Evolutionary conservation across 2,329 filamentous ascomycete species (phyloP).

Genomic region (Orbilia ellipsospora): DNA sequence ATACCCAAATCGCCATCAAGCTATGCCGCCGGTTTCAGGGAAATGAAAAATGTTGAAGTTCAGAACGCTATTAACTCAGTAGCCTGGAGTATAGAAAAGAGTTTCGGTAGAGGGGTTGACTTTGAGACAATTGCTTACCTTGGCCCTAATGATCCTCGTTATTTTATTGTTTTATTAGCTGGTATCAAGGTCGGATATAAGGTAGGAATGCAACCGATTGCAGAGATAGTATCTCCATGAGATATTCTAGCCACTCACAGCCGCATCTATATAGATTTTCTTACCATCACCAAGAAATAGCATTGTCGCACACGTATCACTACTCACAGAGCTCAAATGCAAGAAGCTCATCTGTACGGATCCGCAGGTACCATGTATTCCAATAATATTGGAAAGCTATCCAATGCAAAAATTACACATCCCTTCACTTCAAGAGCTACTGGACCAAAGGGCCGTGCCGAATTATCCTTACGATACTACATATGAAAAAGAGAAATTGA

Average conservation of each 20-base stretch:
- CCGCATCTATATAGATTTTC: background rate
- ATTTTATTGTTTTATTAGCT: slow-evolving; percentile 63
- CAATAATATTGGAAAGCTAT: slow-evolving; percentile 6
- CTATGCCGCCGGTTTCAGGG: slow-evolving; percentile 58
- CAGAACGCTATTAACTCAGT: slow-evolving; percentile 61
- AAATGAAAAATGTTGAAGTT: slow-evolving; percentile 59
- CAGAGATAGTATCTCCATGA: background rate
- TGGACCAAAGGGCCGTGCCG: background rate
- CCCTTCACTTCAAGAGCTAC: slow-evolving; percentile 10
- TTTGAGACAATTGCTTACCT: slow-evolving; percentile 62
- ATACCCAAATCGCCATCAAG: background rate
- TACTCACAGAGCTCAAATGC: background rate
- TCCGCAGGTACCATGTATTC: background rate
- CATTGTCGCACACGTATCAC: slow-evolving; percentile 1
- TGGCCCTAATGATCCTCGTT: slow-evolving; percentile 62
- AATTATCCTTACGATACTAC: slow-evolving; percentile 5
- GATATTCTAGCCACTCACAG: background rate
- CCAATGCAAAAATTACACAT: background rate
- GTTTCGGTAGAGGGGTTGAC: slow-evolving; percentile 58
- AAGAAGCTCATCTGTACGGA: slow-evolving; percentile 15
- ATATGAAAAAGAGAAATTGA: background rate
- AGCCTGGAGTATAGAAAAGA: slow-evolving; percentile 61
- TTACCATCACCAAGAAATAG: slow-evolving; percentile 14
- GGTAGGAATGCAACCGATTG: slow-evolving; percentile 44
- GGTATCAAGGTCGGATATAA: slow-evolving; percentile 65